Conservation (phyloP, 23 red algal species). For the Agarophyton chilense region DNA sequence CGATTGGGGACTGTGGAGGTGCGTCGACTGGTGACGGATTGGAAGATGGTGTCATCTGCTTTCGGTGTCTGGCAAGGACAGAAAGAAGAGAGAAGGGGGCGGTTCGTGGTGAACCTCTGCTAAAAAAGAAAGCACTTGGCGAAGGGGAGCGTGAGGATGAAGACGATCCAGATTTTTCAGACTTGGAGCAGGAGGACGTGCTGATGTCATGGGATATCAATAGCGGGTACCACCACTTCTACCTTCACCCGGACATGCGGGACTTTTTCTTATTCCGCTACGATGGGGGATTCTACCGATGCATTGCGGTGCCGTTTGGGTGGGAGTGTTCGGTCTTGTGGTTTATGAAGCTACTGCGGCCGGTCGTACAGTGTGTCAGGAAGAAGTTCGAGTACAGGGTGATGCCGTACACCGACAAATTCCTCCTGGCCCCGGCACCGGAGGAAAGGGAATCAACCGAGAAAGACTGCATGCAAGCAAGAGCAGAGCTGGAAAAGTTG, state of each 20-base stretch:
- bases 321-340: background rate
- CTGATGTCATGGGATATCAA: constrained; percentile 59
- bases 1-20: background rate
- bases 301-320: background rate
- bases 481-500: too few relatives aligned
- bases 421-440: background rate
- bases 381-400: background rate
- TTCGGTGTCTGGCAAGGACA: constrained; percentile 10
- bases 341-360: background rate
- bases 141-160: background rate
- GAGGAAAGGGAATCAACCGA: too few relatives aligned
- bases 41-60: background rate
- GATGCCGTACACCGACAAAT: constrained; percentile 20
- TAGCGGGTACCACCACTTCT: constrained; percentile 33
- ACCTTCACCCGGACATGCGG: background rate
- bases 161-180: background rate
- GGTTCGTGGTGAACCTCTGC: constrained; percentile 3
- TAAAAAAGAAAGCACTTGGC: background rate
- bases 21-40: background rate
- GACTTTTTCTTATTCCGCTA: constrained; percentile 20
- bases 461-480: too few relatives aligned
- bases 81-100: background rate
- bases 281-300: background rate
- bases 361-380: constrained; percentile 7
- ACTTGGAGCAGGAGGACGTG: background rate